Evolutionary conservation across 495 filamentous ascomycete species (phyloP).

Genomic region (Pyrenula massariospora): DNA sequence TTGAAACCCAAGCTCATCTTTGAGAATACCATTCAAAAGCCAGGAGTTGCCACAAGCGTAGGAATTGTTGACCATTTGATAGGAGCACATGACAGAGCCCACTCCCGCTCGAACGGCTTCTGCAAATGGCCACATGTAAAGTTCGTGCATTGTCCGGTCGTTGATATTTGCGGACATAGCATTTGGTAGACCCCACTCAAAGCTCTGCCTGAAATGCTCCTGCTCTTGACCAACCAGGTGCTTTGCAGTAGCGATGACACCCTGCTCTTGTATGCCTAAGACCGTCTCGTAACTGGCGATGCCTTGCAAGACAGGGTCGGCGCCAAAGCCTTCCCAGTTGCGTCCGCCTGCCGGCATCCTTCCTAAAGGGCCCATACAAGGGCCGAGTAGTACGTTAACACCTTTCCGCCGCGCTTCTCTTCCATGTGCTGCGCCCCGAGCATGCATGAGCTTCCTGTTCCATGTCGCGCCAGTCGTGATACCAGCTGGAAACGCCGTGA

Average conservation of each 20-base stretch:
- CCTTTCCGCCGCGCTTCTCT: slow-evolving; percentile 60
- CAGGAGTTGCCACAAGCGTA: slow-evolving; percentile 90
- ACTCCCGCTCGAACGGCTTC: slow-evolving; percentile 82
- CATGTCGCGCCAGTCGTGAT: slow-evolving; percentile 80
- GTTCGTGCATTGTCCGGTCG: slow-evolving; percentile 69
- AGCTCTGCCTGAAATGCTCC: slow-evolving; percentile 68
- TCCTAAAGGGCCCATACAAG: slow-evolving; percentile 66
- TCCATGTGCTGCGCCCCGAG: slow-evolving; percentile 55
- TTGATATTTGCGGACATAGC: slow-evolving; percentile 74
- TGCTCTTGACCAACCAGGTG: slow-evolving; percentile 80
- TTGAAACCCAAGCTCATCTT: slow-evolving; percentile 90
- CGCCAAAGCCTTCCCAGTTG: slow-evolving; percentile 83
- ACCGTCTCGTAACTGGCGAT: slow-evolving; percentile 59
- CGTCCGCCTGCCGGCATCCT: slow-evolving; percentile 76
- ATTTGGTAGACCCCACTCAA: slow-evolving; percentile 64
- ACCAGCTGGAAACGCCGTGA: slow-evolving; percentile 73
- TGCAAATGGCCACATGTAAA: slow-evolving; percentile 86
- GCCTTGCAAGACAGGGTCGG: slow-evolving; percentile 65
- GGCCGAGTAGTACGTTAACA: slow-evolving; percentile 65
- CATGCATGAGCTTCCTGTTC: slow-evolving; percentile 69
- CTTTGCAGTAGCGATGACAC: slow-evolving; percentile 77
- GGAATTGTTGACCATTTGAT: slow-evolving; percentile 84
- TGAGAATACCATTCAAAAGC: slow-evolving; percentile 81
- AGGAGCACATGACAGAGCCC: slow-evolving; percentile 77
- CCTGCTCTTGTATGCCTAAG: slow-evolving; percentile 64